Base-by-base conservation (phyloP, 345 rosid genomes). In the Heritiera littoralis region DNA sequence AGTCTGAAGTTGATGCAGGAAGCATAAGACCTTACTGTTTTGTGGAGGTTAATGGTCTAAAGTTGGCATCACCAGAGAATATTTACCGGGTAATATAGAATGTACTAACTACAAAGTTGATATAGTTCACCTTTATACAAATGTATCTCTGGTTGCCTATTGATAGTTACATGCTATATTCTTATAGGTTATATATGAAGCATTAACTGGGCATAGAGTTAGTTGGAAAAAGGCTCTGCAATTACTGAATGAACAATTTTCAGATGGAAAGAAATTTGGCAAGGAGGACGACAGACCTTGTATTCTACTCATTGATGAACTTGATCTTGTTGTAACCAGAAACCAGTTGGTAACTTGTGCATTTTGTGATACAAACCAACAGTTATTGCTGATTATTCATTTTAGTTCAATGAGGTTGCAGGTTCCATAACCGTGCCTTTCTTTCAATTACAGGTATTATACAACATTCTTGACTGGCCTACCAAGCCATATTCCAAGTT, bases 391-490 rank as follows among this genome's bases (percentile, higher is more conserved):
- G 23, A 51, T 32, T 28, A 41, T 60, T 55, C 12, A 70, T 69
- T 68, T n/a, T 17, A 35, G 9, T 61, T 58, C 66, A 23, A 58
- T 38, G 30, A 74, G n/a, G 1, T 56, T 61, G 46, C 38, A 60
- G 51, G n/a, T 77, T 66, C 51, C 17, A 43, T 73, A 17, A 56
- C 69, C 23, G 35, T 78, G 20, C 65, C 12, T 60, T 55, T 75
- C 65, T 72, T 32, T 72, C 80, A 52, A 32, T 72, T 67, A 59
- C 87, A 92, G 97, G 89, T 95, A 56, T 78, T 95, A 11, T 95
- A 95, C 85, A 92, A 95, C 78, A 92, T 95, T 83, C 91, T 95
- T 32, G 98, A 95, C 82, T 95, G 99, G 99, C 97, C 99, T 64
- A 95, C 93, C n/a, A 95, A 86, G 85, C 93, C 94, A 59, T 78